Conservation (phyloP, 805 yeast species). For the Maudiozyma barnettii region DNA sequence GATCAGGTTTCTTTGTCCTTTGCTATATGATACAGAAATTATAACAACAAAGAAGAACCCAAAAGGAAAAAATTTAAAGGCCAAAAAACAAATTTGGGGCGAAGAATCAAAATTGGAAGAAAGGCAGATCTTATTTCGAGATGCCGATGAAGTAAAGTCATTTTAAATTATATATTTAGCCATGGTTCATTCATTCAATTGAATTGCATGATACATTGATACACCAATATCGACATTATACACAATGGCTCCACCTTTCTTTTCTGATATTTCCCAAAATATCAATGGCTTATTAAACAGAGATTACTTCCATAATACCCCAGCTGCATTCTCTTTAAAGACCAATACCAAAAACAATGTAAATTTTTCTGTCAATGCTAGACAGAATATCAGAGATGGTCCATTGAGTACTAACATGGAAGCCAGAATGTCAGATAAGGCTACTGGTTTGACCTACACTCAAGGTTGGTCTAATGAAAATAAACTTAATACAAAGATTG, state of each 20-base stretch:
- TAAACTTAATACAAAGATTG: slow-evolving; percentile 84
- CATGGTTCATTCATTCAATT: no score
- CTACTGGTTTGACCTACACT: slow-evolving; percentile 83
- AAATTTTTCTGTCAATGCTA: slow-evolving; percentile 87
- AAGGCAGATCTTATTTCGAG: no score
- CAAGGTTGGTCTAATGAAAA: slow-evolving; percentile 98
- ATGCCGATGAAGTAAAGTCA: no score
- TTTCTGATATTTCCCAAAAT: slow-evolving; percentile 86
- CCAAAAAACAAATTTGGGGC: no score
- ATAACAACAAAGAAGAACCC: no score
- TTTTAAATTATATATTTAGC: no score
- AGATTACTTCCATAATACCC: slow-evolving; percentile 89
- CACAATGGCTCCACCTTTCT: slow-evolving; percentile 74
- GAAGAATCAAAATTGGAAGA: no score
- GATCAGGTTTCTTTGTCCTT: no score
- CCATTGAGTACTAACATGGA: slow-evolving; percentile 83
- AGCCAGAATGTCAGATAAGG: slow-evolving; percentile 86
- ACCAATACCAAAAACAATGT: slow-evolving; percentile 96
- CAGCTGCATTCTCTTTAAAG: slow-evolving; percentile 81
- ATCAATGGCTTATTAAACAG: slow-evolving; percentile 81
- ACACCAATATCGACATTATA: no score
- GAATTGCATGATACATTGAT: no score
- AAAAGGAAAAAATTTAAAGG: no score
- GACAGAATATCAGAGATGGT: slow-evolving; percentile 66
- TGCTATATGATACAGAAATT: no score